Conservation (phyloP, 2,329 filamentous ascomycete species). For the Fusarium albosuccineum region DNA sequence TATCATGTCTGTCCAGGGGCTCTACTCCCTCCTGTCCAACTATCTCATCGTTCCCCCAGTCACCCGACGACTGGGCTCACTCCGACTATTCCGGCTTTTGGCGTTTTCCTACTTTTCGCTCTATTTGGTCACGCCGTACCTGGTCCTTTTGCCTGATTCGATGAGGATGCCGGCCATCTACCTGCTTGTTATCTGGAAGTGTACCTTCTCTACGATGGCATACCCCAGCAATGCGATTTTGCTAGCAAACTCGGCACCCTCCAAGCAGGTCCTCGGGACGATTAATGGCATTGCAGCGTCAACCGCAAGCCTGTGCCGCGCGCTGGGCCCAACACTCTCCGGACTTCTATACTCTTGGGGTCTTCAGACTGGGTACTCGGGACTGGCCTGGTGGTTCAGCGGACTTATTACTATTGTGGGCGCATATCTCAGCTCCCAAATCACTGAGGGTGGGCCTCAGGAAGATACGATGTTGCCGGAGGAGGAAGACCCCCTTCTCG, state of each 20-base stretch:
- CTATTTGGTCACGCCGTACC: conserved; percentile 89
- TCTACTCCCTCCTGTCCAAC: conserved; percentile 90
- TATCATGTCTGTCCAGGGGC: conserved; percentile 88
- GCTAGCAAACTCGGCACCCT: conserved; percentile 88
- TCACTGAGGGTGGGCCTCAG: conserved; percentile 73
- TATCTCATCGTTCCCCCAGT: conserved; percentile 86
- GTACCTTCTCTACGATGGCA: conserved; percentile 89
- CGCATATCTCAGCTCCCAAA: conserved; percentile 79
- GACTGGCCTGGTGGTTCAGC: conserved; percentile 93
- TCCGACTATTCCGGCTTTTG: conserved; percentile 85
- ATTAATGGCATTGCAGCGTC: conserved; percentile 95
- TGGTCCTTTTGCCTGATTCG: conserved; percentile 82
- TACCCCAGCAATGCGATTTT: conserved; percentile 93
- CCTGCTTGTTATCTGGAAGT: conserved; percentile 86
- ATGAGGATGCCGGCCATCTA: conserved; percentile 83
- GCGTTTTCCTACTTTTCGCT: conserved; percentile 87
- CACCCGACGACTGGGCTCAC: conserved; percentile 79
- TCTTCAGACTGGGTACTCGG: conserved; percentile 83
- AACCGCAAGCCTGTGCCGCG: conserved; percentile 88
- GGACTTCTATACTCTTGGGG: conserved; percentile 87
- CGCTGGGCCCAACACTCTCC: conserved; percentile 89
- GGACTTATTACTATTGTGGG: conserved; percentile 81
- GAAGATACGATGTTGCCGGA: conserved; percentile 56
- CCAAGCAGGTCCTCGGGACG: conserved; percentile 85
- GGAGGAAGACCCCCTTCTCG: conserved; percentile 55